Percentiles rank a stretch among this genome's conserved stretches.
phyloP scores from a whole-genome alignment of 495 filamentous ascomycete species.

The Lepidopterella palustris region DNA sequence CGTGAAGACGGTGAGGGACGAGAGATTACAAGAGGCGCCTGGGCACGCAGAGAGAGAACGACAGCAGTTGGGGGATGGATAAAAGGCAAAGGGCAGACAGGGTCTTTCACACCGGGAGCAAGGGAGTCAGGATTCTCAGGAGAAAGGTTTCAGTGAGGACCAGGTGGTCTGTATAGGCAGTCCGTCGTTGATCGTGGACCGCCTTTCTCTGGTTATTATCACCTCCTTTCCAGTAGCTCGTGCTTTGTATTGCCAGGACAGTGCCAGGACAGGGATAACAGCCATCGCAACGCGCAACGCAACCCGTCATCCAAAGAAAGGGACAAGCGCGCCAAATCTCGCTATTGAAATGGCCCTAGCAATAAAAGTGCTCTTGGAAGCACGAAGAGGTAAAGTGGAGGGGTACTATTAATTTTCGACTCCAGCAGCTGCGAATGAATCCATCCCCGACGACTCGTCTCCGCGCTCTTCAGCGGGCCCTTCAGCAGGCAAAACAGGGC shows the following conservation, averaged over 20 bases:
- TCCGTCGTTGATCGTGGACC: background rate
- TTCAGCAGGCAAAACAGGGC: too few species aligned
- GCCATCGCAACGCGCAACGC: background rate
- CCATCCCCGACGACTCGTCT: too few species aligned
- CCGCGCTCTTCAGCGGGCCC: too few species aligned
- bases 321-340: background rate
- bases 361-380: too few species aligned
- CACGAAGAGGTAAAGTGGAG: too few species aligned
- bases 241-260: background rate
- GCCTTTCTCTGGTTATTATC: background rate
- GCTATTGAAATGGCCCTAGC: background rate
- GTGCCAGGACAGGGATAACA: background rate
- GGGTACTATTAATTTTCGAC: too few species aligned
- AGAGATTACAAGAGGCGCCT: background rate
- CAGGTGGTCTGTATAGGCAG: too few species aligned
- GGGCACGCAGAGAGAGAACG: background rate
- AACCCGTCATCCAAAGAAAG: background rate
- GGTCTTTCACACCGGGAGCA: too few species aligned
- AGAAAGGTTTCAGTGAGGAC: too few species aligned
- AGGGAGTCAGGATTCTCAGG: too few species aligned
- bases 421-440: too few species aligned
- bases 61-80: background rate
- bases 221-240: background rate
- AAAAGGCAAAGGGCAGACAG: background rate
- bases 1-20: background rate